Base-by-base conservation (phyloP, 2,329 filamentous ascomycete genomes). In the Fusarium sp. region DNA sequence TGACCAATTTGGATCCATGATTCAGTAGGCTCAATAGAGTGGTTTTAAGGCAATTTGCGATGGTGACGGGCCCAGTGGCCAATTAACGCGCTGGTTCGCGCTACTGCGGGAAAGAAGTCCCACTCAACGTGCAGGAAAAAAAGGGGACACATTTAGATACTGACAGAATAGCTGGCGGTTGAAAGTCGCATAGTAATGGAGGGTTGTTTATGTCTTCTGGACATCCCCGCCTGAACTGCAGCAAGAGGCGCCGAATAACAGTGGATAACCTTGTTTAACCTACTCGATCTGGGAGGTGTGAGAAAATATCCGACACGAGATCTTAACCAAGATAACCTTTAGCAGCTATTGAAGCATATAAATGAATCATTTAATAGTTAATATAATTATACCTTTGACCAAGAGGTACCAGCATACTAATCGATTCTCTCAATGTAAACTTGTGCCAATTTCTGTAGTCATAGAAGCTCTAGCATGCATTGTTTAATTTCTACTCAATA, bases 21-120 rank as follows among this genome's bases (percentile, higher is more conserved):
- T n/a, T 35, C 22, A 55, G 37, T 30, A n/a, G 14, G 28, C 15
- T 35, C 19, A 46, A 22, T 30, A n/a, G 35, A 19, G 50, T 44
- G 13, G 15, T 41, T 20, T 40, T 44, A 51, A 53, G 41, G 46
- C 46, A 64, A 63, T 63, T 60, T 63, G 39, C 32, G 30, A 35
- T 43, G 22, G 15, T 22, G 40, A 35, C 43, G 28, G 51, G 51
- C 28, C 28, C n/a, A 57, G 30, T 44, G 55, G 60, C 61, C 59
- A 64, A 64, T 64, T 64, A 46, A 40, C 30, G 13, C 41, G 14
- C 17, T n/a, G 17, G 35, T n/a, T n/a, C 17, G 44, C 35, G 50
- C 59, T 56, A 63, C 45, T 50, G 51, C 35, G 37, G 26, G 35
- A 51, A 49, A 39, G 44, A 24, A 43, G 14, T 20, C 22, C 54